Conservation (phyloP, 1,139 yeast genomes). For the Sugiyamaella paludigena region DNA sequence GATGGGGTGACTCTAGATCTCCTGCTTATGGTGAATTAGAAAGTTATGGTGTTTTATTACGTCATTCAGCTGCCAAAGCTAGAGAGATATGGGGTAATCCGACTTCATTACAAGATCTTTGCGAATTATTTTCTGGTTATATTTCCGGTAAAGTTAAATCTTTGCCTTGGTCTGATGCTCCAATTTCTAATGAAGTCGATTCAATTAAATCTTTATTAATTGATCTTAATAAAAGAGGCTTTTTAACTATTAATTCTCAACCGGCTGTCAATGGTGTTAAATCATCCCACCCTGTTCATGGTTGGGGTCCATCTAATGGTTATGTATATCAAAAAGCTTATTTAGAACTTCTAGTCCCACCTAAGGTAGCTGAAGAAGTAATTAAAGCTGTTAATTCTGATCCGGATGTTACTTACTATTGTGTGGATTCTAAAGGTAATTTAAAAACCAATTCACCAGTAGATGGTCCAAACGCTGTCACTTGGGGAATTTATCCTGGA, state of each 20-base stretch:
- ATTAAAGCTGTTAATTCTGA: constrained; percentile 48
- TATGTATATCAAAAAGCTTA: constrained; percentile 92
- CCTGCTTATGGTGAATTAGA: constrained; percentile 94
- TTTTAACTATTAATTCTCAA: constrained; percentile 87
- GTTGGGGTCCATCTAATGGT: constrained; percentile 97
- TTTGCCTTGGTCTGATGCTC: constrained; percentile 95
- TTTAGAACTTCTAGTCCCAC: constrained; percentile 77
- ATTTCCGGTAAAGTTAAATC: constrained; percentile 67
- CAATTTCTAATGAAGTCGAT: constrained; percentile 74
- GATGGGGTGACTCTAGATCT: constrained; percentile 93
- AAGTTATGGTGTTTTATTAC: constrained; percentile 50
- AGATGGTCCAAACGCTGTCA: constrained; percentile 83
- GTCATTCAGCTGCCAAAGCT: constrained; percentile 60
- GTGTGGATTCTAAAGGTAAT: constrained; percentile 64
- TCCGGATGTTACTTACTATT: constrained; percentile 68
- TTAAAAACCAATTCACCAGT: constrained; percentile 65
- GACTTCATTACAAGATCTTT: constrained; percentile 53
- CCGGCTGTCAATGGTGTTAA: constrained; percentile 84
- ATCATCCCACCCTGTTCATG: constrained; percentile 69
- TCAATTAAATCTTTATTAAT: constrained; percentile 60
- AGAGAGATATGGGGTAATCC: constrained; percentile 89
- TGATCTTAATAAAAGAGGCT: constrained; percentile 60
- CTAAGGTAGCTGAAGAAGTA: constrained; percentile 45
- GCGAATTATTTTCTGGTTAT: constrained; percentile 60
- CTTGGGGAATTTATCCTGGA: constrained; percentile 97